phyloP scores from a whole-genome alignment of 805 yeast species.

The Ogataea degrootiae region DNA sequence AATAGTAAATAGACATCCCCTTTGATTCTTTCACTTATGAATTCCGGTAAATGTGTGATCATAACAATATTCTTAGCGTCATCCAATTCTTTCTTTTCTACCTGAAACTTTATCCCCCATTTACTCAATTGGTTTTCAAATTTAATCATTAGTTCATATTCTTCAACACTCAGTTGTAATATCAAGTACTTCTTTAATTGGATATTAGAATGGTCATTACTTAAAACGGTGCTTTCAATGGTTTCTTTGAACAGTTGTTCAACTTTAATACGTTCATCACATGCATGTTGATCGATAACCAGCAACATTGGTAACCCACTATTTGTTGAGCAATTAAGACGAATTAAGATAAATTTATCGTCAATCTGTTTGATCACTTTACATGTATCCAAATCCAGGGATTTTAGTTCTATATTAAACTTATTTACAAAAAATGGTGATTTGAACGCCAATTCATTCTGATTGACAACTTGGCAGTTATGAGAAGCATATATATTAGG shows the following conservation, averaged over 20 bases:
- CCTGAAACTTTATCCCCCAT: conserved; percentile 41
- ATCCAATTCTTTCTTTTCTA: no score
- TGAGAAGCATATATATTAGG: not conserved
- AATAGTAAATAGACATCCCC: conserved; percentile 28
- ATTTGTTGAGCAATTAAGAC: conserved; percentile 3
- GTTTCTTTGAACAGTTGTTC: conserved; percentile 45
- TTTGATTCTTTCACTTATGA: conserved; percentile 26
- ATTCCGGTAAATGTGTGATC: conserved; percentile 41
- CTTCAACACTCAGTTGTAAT: conserved; percentile 27
- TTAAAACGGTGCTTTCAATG: conserved; percentile 21
- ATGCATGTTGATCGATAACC: conserved; percentile 78
- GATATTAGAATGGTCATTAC: no score
- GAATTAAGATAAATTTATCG: conserved; percentile 55
- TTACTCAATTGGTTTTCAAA: conserved; percentile 25
- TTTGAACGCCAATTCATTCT: not conserved
- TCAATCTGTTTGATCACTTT: conserved; percentile 56
- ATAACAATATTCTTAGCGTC: conserved; percentile 6
- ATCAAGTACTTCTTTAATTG: conserved; percentile 7
- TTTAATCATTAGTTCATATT: conserved; percentile 28
- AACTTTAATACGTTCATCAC: conserved; percentile 67
- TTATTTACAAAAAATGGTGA: conserved; percentile 15
- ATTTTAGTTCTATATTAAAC: conserved; percentile 12
- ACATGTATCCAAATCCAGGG: conserved; percentile 17
- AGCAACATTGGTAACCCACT: conserved; percentile 24
- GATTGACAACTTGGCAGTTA: conserved; percentile 1